Percentiles rank a stretch among this genome's conserved stretches.
These are phyloP conservation scores for Clitopilus passeckerianus DNA, from an alignment of 768 basidiomycete genomes.

Conservation along the genomic window DNA sequence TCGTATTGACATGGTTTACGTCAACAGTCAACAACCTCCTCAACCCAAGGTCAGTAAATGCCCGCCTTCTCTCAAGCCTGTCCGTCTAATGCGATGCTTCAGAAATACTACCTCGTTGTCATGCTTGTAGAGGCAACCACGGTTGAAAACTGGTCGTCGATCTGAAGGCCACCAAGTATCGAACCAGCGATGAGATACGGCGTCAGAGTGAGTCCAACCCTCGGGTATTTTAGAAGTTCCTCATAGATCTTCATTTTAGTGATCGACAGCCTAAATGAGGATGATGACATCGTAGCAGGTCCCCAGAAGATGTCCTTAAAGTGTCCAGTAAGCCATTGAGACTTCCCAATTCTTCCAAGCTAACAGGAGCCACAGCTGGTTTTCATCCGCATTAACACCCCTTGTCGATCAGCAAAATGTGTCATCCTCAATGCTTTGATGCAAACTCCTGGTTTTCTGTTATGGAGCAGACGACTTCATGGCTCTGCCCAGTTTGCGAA, in stretches of 20 bases:
- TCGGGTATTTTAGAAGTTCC: background rate
- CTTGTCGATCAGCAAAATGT: conserved; percentile 84
- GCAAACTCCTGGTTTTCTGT: conserved; percentile 90
- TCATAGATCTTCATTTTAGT: conserved; percentile 34
- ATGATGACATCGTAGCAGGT: conserved; percentile 91
- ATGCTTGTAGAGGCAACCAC: conserved; percentile 79
- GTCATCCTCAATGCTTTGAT: conserved; percentile 96
- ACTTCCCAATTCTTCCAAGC: background rate
- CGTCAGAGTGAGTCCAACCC: conserved; percentile 51
- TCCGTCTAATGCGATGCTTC: background rate
- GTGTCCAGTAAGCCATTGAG: conserved; percentile 69
- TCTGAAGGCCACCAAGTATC: conserved; percentile 64
- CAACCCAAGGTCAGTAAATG: conserved; percentile 56
- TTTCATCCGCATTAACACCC: conserved; percentile 77
- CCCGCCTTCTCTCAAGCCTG: background rate
- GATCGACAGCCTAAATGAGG: conserved; percentile 52
- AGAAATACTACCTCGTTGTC: conserved; percentile 87
- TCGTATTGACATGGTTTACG: conserved; percentile 83
- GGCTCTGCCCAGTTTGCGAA: conserved; percentile 93
- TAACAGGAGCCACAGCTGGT: conserved; percentile 53
- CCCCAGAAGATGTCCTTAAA: conserved; percentile 88
- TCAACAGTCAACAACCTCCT: conserved; percentile 79
- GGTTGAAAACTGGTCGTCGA: conserved; percentile 66
- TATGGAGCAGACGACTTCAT: conserved; percentile 96
- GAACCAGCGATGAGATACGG: conserved; percentile 57